Base-by-base conservation (phyloP, 306 rosid species). In the Spatholobus suberectus region DNA sequence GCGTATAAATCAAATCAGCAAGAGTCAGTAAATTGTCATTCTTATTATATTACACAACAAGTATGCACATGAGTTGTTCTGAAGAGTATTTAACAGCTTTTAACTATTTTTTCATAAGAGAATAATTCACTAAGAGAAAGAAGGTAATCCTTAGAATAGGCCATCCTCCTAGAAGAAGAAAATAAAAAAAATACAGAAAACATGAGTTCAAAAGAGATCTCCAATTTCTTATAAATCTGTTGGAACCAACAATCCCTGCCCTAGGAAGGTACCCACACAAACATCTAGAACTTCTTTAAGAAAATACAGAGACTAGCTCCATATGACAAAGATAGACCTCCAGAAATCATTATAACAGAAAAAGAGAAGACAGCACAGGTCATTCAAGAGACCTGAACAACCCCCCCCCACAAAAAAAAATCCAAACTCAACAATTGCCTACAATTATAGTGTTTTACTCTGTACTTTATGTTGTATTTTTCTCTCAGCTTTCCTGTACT, bases 21-120 rank as follows among this genome's bases (percentile, higher is more conserved):
- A 82, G 67, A 11, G 15, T 20, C 14, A 37, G 21, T 54, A 57
- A 20, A 55, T 14, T 35, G 35, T n/a, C 21, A 67, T n/a, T 35
- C 35, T 73, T 40, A 43, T 44, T 20, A 84, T 21, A 84, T 26
- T 32, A 67, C 65, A 51, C 13, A 55, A 78, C 18, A n/a, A n/a
- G n/a, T n/a, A n/a, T n/a, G n/a, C n/a, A n/a, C n/a, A n/a, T n/a
- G n/a, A n/a, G n/a, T n/a, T n/a, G n/a, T 5, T 47, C 47, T 44
- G 62, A 41, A 62, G 69, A 32, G 17, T 26, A 14, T n/a, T 2
- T 12, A 35, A 34, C 27, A 51, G 66, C 18, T 69, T 69, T 54
- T 67, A 54, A 54, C 69, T 23, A 11, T 8, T 0, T 23, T 27
- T 27, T 24, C 17, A 9, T 66, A 5, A 76, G 4, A 75, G 38